These are phyloP conservation scores for Lotmaria passim DNA, from an alignment of 208 protist genomes.

Conservation along the genomic window DNA sequence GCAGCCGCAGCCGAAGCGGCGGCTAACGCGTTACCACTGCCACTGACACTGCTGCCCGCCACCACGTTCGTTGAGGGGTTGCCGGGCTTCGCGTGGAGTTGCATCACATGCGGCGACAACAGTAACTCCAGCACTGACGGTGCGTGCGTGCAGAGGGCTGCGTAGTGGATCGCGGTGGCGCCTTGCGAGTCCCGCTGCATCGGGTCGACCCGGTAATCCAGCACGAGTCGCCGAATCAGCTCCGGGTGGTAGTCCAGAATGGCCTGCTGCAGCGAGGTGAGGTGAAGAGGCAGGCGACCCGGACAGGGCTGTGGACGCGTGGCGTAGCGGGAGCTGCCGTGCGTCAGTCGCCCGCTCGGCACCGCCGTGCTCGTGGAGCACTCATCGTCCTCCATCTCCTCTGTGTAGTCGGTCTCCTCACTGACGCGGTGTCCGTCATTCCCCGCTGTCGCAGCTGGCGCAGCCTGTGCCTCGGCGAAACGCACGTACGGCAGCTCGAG, in stretches of 20 bases:
- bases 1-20: background rate
- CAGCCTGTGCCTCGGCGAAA: conserved; percentile 38
- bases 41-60: too few relatives aligned
- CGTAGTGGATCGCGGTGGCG: conserved; percentile 84
- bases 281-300: conserved; percentile 42
- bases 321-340: too few relatives aligned
- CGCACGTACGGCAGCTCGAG: conserved; percentile 50
- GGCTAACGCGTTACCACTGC: background rate
- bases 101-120: conserved; percentile 37
- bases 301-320: conserved; percentile 24
- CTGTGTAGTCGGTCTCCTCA: background rate
- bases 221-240: conserved; percentile 71
- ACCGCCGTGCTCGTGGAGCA: conserved; percentile 10
- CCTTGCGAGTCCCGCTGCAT: conserved; percentile 75
- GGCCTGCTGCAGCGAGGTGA: conserved; percentile 78
- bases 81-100: conserved; percentile 7
- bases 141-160: conserved; percentile 42
- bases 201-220: conserved; percentile 75
- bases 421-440: background rate
- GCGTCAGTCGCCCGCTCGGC: too few relatives aligned
- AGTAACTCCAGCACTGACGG: conserved; percentile 65
- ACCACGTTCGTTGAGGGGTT: too few relatives aligned
- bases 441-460: background rate
- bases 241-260: conserved; percentile 85
- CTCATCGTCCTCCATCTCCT: conserved; percentile 2